These are phyloP conservation scores for Phtheirospermum japonicum DNA, from an alignment of 257 asterid genomes.

Conservation along the genomic window DNA sequence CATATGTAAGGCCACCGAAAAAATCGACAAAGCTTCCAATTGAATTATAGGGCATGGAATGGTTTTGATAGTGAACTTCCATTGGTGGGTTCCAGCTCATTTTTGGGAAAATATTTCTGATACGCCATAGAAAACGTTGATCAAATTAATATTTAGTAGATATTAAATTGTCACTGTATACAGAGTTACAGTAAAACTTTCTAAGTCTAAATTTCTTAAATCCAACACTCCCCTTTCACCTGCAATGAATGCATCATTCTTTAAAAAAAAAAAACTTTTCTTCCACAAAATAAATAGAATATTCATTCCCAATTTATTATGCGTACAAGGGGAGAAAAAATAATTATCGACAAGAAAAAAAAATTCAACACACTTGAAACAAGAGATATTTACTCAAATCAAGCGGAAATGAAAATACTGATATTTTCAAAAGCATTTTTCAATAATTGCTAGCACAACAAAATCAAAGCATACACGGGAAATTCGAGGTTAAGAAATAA, in stretches of 20 bases:
- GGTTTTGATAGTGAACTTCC: conserved; percentile 62
- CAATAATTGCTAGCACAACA: neutral
- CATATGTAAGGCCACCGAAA: conserved; percentile 86
- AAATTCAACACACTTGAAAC: too few species aligned
- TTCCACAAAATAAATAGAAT: neutral
- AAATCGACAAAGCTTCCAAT: conserved; percentile 88
- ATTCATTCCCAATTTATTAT: conserved; percentile 7
- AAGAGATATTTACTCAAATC: too few species aligned
- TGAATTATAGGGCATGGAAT: conserved; percentile 75
- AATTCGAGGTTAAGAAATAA: conserved; percentile 15
- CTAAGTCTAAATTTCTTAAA: conserved; percentile 5
- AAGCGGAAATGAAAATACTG: too few species aligned
- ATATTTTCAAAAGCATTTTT: too few species aligned
- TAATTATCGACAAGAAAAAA: too few species aligned
- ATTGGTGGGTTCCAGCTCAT: conserved; percentile 68
- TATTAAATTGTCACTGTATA: neutral
- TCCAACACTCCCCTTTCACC: conserved; percentile 30
- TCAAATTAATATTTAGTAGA: conserved; percentile 9
- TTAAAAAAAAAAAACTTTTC: neutral
- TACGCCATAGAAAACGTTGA: conserved; percentile 19
- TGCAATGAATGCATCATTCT: conserved; percentile 23
- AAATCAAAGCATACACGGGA: conserved; percentile 15
- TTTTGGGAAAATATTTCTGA: conserved; percentile 18
- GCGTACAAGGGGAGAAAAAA: too few species aligned
- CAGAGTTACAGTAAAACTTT: conserved; percentile 19